phyloP scores from a whole-genome alignment of 805 yeast genomes.

The Ogataea philodendri region DNA sequence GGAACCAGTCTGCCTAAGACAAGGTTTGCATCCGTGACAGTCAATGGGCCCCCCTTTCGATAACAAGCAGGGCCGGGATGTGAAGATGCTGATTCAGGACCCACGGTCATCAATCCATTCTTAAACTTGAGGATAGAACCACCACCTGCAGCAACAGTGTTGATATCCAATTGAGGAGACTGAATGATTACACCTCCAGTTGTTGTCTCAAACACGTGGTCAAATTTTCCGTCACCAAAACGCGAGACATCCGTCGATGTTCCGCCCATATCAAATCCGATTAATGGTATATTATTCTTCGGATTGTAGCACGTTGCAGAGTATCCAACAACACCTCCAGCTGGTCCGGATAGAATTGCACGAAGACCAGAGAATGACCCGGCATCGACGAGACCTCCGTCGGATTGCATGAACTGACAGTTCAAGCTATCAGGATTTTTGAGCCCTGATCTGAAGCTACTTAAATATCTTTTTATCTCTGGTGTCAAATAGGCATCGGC shows the following conservation, averaged over 20 bases:
- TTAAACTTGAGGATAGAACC: constrained; percentile 8
- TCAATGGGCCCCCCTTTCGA: constrained; percentile 10
- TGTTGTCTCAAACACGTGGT: constrained; percentile 32
- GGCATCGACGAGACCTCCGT: constrained; percentile 56
- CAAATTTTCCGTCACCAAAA: constrained; percentile 31
- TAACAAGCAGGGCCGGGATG: constrained; percentile 13
- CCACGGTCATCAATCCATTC: constrained; percentile 9
- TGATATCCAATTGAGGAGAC: constrained; percentile 36
- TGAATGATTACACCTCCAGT: constrained; percentile 37
- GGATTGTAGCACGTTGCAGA: constrained; percentile 50
- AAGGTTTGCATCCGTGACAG: constrained; percentile 11
- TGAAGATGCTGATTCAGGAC: constrained; percentile 11
- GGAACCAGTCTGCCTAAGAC: constrained; percentile 10
- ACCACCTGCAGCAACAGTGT: constrained; percentile 12
- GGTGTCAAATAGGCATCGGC: constrained; percentile 45
- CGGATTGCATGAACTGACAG: constrained; percentile 56
- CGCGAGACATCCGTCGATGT: constrained; percentile 40
- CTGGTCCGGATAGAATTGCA: constrained; percentile 58
- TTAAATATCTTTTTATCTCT: constrained; percentile 39
- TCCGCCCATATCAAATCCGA: constrained; percentile 41
- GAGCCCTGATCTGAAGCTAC: constrained; percentile 37
- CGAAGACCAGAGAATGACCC: constrained; percentile 51
- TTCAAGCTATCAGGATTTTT: constrained; percentile 30
- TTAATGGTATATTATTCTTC: constrained; percentile 23
- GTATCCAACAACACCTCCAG: constrained; percentile 61